phyloP scores from a whole-genome alignment of 2,329 filamentous ascomycete species.

The Colletotrichum sidae region DNA sequence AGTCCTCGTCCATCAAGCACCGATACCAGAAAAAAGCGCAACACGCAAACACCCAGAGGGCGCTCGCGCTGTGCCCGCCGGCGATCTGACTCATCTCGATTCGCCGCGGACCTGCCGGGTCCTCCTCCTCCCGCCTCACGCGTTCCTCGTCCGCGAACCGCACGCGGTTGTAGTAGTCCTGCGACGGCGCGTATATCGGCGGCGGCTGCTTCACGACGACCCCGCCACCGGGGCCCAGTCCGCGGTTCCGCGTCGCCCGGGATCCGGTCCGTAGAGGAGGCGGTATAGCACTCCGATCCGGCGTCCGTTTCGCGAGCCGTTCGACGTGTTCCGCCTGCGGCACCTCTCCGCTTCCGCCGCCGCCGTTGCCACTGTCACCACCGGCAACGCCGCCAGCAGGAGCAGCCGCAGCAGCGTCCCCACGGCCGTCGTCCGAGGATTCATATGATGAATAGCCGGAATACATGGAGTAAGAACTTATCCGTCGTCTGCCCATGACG shows the following conservation, averaged over 20 bases:
- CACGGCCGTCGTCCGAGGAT: conserved; percentile 12
- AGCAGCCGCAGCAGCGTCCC: neutral
- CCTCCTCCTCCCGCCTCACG: conserved; percentile 9
- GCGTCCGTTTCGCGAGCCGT: conserved; percentile 7
- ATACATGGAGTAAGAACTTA: conserved; percentile 22
- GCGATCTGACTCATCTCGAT: conserved; percentile 26
- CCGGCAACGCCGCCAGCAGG: neutral
- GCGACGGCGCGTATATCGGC: conserved; percentile 22
- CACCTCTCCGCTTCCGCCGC: neutral
- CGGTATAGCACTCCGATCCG: conserved; percentile 4
- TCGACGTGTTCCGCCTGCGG: conserved; percentile 19
- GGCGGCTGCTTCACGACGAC: conserved; percentile 14
- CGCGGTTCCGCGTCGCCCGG: neutral
- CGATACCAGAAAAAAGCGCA: conserved; percentile 35
- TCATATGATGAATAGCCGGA: conserved; percentile 28
- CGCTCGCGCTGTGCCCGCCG: conserved; percentile 15
- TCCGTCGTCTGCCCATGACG: conserved; percentile 25
- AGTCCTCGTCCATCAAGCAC: conserved; percentile 33
- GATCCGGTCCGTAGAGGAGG: conserved; percentile 7
- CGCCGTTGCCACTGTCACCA: neutral
- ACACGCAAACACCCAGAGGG: conserved; percentile 32
- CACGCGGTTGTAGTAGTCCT: conserved; percentile 25
- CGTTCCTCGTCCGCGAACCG: conserved; percentile 29
- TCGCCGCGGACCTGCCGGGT: neutral
- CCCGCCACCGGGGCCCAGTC: neutral